Conservation (phyloP, 257 asterid genomes). For the Solanum appendiculatum region DNA sequence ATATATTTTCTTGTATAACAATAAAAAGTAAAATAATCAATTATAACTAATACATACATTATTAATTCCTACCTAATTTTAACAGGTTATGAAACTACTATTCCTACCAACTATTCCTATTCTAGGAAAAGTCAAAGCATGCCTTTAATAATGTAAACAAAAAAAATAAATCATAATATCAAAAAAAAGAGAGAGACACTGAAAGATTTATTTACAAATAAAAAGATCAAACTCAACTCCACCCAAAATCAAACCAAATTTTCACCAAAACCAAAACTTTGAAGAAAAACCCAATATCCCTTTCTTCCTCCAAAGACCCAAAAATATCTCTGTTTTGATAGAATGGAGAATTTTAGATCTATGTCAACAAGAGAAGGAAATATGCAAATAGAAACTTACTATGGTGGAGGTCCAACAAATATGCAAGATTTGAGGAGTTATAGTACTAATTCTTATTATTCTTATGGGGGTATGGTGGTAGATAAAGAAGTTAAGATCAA, state of each 20-base stretch:
- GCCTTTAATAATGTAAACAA: neutral
- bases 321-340: neutral
- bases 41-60: no score
- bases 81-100: no score
- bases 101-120: neutral
- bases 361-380: constrained; percentile 26
- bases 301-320: neutral
- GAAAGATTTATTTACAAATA: neutral
- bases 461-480: constrained; percentile 6
- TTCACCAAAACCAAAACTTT: neutral
- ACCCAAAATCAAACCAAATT: neutral
- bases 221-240: neutral
- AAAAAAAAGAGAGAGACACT: neutral
- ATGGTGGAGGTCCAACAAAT: constrained; percentile 29
- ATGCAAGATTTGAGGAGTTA: constrained; percentile 62
- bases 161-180: no score
- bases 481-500: constrained; percentile 33
- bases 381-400: constrained; percentile 6
- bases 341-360: constrained; percentile 37
- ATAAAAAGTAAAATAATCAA: no score
- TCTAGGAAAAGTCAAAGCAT: neutral
- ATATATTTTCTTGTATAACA: no score
- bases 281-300: neutral
- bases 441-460: constrained; percentile 39
- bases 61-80: no score